phyloP scores from a whole-genome alignment of 129 eudicot genomes.

The Calendula officinalis region DNA sequence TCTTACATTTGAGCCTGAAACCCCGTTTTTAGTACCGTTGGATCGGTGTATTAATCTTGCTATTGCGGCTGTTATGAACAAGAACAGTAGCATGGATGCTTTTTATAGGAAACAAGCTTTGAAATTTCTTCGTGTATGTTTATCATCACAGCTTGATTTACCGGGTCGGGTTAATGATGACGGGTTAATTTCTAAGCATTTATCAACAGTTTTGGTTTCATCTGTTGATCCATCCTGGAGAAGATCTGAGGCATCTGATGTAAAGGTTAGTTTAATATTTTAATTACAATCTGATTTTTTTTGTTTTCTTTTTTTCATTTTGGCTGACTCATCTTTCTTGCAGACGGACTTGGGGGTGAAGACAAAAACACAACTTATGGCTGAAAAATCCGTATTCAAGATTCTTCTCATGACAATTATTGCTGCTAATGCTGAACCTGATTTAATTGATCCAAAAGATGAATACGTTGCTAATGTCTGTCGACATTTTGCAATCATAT shows the following conservation, averaged over 20 bases:
- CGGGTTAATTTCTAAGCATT: constrained; percentile 52
- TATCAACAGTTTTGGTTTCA: constrained; percentile 64
- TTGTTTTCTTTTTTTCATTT: no score
- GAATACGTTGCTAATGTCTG: constrained; percentile 73
- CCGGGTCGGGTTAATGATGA: constrained; percentile 76
- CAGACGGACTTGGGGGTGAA: constrained; percentile 97
- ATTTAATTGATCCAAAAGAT: constrained; percentile 67
- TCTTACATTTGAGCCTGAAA: constrained; percentile 97
- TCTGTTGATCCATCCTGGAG: constrained; percentile 79
- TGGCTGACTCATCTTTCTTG: constrained; percentile 5
- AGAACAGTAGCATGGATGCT: constrained; percentile 60
- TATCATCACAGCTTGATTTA: constrained; percentile 88
- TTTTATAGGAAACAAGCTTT: constrained; percentile 94
- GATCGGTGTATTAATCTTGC: constrained; percentile 98
- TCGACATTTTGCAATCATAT: constrained; percentile 93
- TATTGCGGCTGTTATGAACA: constrained; percentile 87
- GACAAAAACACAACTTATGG: constrained; percentile 97
- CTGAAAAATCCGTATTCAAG: constrained; percentile 93
- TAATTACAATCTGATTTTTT: background rate
- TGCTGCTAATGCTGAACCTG: constrained; percentile 87
- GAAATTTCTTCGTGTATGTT: constrained; percentile 83
- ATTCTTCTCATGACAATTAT: constrained; percentile 84
- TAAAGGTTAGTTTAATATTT: constrained; percentile 53
- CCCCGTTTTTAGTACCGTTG: constrained; percentile 95
- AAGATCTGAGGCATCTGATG: constrained; percentile 75